These are phyloP conservation scores for Uronychia binucleata DNA, from an alignment of 73 alveolate genomes.

Conservation along the genomic window DNA sequence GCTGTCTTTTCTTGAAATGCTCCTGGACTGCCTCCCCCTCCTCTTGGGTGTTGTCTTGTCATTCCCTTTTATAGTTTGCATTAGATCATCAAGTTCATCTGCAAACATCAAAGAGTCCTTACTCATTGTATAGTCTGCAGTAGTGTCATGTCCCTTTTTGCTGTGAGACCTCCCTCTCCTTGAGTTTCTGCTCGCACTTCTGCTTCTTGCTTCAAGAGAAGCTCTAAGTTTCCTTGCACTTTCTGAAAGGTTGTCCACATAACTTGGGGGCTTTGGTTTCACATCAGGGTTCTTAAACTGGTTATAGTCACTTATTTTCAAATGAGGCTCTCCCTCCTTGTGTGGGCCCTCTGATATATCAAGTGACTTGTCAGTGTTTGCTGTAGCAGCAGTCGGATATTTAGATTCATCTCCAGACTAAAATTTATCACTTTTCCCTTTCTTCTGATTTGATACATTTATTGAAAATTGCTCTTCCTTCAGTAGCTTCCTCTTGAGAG, in stretches of 20 bases:
- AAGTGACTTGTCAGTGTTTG: neutral
- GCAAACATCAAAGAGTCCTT: neutral
- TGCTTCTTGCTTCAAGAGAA: neutral
- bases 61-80: neutral
- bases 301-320: neutral
- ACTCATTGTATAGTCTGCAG: neutral
- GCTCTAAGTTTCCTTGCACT: neutral
- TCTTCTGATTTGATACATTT: neutral
- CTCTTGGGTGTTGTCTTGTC: neutral
- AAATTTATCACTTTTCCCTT: neutral
- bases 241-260: neutral
- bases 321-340: neutral
- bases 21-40: neutral
- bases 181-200: neutral
- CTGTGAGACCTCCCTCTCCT: slow-evolving; percentile 2
- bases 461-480: neutral
- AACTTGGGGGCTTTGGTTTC: neutral
- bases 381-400: neutral
- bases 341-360: neutral
- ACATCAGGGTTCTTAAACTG: neutral
- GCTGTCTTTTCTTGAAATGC: neutral
- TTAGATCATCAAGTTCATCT: neutral
- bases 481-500: neutral
- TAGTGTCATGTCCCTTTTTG: neutral
- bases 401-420: neutral